Base-by-base conservation (phyloP, 2,329 filamentous ascomycete genomes). In the Sclerotiophoma versabilis region DNA sequence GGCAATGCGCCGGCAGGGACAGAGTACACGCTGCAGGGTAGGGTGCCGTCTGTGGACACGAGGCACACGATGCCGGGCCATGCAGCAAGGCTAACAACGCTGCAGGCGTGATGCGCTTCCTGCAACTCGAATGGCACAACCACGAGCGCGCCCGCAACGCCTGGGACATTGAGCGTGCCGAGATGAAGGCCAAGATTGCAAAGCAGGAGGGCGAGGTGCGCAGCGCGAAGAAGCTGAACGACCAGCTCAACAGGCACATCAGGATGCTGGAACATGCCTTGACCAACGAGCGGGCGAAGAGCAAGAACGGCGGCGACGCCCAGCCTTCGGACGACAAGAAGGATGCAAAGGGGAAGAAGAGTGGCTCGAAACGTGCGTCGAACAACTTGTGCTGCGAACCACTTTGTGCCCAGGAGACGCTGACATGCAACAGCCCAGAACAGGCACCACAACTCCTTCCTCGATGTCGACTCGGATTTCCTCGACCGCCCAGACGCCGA, bases 51-150 rank as follows among this genome's bases (percentile, higher is more conserved):
- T 42, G 49, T 47, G 37, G 37, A 45, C 53, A 51, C 44, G 41
- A 52, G 39, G 41, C 49, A 36, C 26, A 52, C 37, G 22, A 30
- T 30, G 48, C 27, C 36, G 39, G 44, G 47, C 47, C 46, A 49
- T 9, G 36, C 36, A 23, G 29, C 22, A 29, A 41, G 46, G 55
- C 64, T 73, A 55, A 72, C 54, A 51, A 32, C 26, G 14, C 11
- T 49, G 27, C 65, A 95, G 91, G 95, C 72, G 95, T 99, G 30
- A 99, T 99, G 95, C 93, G 95, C 77, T 99, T 99, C 76, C 86
- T 99, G 32, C 95, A 99, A 79, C 95, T 95, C 41, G 93, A 99
- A 84, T 99, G 95, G 95, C 95, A 99, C 78, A 89, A 92, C 65
- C 93, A 99, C 76, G 95, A 99, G 79, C 90, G 95, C 77, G 95